Base-by-base conservation (phyloP, 2,329 filamentous ascomycete species). In the Ophiocordyceps camponoti-saundersi region DNA sequence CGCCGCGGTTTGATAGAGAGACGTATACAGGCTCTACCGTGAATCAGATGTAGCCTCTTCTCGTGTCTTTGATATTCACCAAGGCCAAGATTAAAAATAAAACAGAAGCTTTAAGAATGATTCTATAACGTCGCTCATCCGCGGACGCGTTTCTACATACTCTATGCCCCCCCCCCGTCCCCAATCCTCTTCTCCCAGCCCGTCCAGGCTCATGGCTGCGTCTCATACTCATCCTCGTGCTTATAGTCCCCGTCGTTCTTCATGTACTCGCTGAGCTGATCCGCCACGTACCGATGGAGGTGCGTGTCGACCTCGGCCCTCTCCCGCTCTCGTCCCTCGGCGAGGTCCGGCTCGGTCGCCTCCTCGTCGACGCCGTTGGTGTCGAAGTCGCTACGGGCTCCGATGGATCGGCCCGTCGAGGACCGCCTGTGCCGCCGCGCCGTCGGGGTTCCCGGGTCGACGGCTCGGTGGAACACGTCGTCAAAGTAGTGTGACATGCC, bases 401-500 rank as follows among this genome's bases (percentile, higher is more conserved):
- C 85, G 48, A 96, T 88, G 44, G 86, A 93, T 40, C 90, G 79
- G 42, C 78, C 79, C 0, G 85, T 89, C 5, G 87, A 90, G 5
- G 85, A 88, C 48, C 87, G 80, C 36, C 86, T 81, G 55, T 90
- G 70, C 18, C 70, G 68, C 20, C 72, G 73, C 53, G 68, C 72
- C 22, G 58, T 60, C 3, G 62, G 53, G 6, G 63, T 49, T 45
- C 64, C 53, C 56, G 67, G 53, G 39, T 60, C 58, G 23, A 63
- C 54, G 23, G 51, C 62, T n/a, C 67, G 66, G 45, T 65, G 62
- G 62, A 94, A 83, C 49, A 88, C 78, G 58, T 96, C 90, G 57
- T 96, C 90, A 60, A 96, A 96, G 70, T 96, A 96, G 62, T 95
- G 89, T 8, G 83, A 75, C 65, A 93, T 90, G 40, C 82, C 87